Evolutionary conservation across 2,329 filamentous ascomycete species (phyloP).

Genomic region (Lachnellula occidentalis): DNA sequence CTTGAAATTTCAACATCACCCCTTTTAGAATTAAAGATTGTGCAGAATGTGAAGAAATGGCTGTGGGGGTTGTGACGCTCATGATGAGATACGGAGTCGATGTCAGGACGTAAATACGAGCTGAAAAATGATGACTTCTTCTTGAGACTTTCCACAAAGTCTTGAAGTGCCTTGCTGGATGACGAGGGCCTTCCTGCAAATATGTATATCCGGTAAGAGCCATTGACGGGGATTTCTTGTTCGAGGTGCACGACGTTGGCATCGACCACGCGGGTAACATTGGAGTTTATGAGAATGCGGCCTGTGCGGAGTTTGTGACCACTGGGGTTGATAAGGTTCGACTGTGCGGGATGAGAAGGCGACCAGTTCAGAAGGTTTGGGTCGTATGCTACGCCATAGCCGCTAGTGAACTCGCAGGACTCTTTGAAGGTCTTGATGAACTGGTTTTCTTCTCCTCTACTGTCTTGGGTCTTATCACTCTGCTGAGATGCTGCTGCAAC

Average conservation of each 20-base stretch:
- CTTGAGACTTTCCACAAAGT: conserved; percentile 61
- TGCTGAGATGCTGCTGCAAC: conserved; percentile 57
- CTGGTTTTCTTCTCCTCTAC: conserved; percentile 56
- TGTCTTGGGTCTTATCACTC: conserved; percentile 28
- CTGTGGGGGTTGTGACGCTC: conserved; percentile 83
- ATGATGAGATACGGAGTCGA: conserved; percentile 62
- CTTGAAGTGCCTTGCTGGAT: conserved; percentile 58
- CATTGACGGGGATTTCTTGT: conserved; percentile 84
- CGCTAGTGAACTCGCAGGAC: conserved; percentile 85
- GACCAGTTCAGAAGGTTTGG: conserved; percentile 84
- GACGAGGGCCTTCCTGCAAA: conserved; percentile 67
- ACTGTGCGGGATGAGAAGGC: conserved; percentile 63
- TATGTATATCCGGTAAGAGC: conserved; percentile 79
- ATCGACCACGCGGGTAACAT: conserved; percentile 81
- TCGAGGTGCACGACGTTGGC: conserved; percentile 87
- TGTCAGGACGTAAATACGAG: conserved; percentile 57
- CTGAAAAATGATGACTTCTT: conserved; percentile 68
- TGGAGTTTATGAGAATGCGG: conserved; percentile 68
- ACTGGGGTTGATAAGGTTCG: conserved; percentile 61
- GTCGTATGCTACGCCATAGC: conserved; percentile 83
- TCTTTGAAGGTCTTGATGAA: conserved; percentile 91
- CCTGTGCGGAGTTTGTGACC: conserved; percentile 66
- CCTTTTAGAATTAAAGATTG: conserved; percentile 65
- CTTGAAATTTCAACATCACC: conserved; percentile 66
- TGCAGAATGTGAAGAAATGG: conserved; percentile 72